phyloP scores from a whole-genome alignment of 495 filamentous ascomycete genomes.

The Xylaria nigripes region DNA sequence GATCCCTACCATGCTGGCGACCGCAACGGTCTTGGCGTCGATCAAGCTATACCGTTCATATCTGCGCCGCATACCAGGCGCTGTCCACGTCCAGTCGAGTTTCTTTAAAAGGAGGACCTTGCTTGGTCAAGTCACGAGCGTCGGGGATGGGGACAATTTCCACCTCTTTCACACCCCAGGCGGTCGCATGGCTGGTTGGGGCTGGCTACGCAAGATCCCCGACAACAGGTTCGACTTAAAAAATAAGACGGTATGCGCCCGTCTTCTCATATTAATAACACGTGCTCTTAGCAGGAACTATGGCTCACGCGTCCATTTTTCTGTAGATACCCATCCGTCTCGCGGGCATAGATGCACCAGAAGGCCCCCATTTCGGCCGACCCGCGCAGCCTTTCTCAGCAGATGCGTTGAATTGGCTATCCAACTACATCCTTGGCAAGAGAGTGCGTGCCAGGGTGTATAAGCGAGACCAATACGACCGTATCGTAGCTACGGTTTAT shows the following conservation, averaged over 20 bases:
- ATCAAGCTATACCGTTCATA: slow-evolving; percentile 61
- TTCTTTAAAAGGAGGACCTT: slow-evolving; percentile 64
- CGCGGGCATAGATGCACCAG: slow-evolving; percentile 88
- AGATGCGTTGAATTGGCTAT: slow-evolving; percentile 75
- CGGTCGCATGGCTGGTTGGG: slow-evolving; percentile 80
- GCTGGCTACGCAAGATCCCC: slow-evolving; percentile 74
- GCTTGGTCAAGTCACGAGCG: slow-evolving; percentile 80
- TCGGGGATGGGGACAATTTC: slow-evolving; percentile 95
- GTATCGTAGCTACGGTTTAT: slow-evolving; percentile 78
- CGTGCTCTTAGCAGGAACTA: neutral
- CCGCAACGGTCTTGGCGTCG: slow-evolving; percentile 51
- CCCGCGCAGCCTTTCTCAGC: slow-evolving; percentile 74
- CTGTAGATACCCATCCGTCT: slow-evolving; percentile 71
- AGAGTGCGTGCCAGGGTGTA: slow-evolving; percentile 74
- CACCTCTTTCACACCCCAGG: slow-evolving; percentile 90
- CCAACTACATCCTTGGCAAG: slow-evolving; percentile 58
- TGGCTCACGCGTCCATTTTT: slow-evolving; percentile 6
- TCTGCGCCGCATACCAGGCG: slow-evolving; percentile 71
- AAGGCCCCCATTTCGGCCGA: slow-evolving; percentile 82
- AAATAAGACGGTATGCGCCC: slow-evolving; percentile 59
- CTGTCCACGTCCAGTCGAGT: slow-evolving; percentile 57
- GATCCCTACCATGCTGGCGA: slow-evolving; percentile 60
- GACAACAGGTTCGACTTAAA: slow-evolving; percentile 56
- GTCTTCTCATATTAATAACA: neutral
- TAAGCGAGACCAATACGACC: slow-evolving; percentile 81